These are phyloP conservation scores for Penicillium brasilianum DNA, from an alignment of 2,329 filamentous ascomycete genomes.

Conservation along the genomic window DNA sequence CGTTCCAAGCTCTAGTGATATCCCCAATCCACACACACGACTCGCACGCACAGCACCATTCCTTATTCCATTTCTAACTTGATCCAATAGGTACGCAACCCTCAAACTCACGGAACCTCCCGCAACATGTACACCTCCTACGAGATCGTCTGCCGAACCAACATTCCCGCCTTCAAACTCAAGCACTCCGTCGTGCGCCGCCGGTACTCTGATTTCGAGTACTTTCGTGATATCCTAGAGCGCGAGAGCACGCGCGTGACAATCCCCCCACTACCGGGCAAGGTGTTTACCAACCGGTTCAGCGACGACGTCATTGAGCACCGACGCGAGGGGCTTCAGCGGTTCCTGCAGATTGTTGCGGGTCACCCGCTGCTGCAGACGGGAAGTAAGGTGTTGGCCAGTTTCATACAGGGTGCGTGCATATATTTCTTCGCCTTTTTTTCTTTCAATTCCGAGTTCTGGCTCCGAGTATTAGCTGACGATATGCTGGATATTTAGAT, in stretches of 20 bases:
- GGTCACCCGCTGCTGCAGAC: conserved; percentile 96
- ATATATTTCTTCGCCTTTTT: neutral
- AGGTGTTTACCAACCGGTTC: conserved; percentile 98
- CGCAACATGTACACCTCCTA: conserved; percentile 98
- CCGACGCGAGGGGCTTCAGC: conserved; percentile 84
- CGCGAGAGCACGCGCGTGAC: conserved; percentile 92
- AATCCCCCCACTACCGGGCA: conserved; percentile 92
- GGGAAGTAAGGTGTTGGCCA: conserved; percentile 92
- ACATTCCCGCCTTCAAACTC: conserved; percentile 98
- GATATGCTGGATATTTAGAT: conserved; percentile 42
- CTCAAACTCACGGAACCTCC: conserved; percentile 90
- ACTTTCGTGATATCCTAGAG: conserved; percentile 97
- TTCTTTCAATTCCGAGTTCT: neutral
- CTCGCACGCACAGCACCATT: conserved; percentile 2
- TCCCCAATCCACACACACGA: conserved; percentile 6
- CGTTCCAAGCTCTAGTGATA: neutral
- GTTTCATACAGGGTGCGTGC: conserved; percentile 87
- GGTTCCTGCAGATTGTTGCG: conserved; percentile 96
- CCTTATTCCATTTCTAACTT: neutral
- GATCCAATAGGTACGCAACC: conserved; percentile 76
- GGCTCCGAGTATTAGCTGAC: neutral
- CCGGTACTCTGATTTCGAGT: conserved; percentile 97
- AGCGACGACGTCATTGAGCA: conserved; percentile 98
- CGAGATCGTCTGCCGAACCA: conserved; percentile 96
- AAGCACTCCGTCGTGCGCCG: conserved; percentile 85